A percentile compares a stretch with the other conserved stretches of the same genome.
phyloP scores from a whole-genome alignment of 1,139 yeast genomes.

The Taphrina confusa region DNA sequence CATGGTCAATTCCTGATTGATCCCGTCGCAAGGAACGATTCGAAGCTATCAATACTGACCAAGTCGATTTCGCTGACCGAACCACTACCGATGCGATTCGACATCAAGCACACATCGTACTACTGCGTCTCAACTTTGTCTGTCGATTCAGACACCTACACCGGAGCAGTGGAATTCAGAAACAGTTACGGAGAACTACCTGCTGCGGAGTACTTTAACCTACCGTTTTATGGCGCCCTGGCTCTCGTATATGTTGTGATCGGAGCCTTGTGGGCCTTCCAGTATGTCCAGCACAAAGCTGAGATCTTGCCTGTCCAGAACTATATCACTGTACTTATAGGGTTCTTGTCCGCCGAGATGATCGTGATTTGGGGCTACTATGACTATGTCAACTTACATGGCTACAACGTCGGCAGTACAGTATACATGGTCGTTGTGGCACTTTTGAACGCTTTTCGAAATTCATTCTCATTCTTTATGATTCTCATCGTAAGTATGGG shows the following conservation, averaged over 20 bases:
- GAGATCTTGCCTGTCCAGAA: conserved; percentile 89
- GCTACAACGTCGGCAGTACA: conserved; percentile 60
- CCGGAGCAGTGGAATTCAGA: conserved; percentile 34
- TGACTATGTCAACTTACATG: conserved; percentile 71
- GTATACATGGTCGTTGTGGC: conserved; percentile 78
- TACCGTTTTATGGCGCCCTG: conserved; percentile 83
- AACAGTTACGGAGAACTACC: conserved; percentile 53
- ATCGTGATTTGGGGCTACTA: conserved; percentile 53
- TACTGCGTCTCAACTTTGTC: conserved; percentile 77
- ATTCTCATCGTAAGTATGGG: conserved; percentile 84
- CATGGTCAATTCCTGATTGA: conserved; percentile 51
- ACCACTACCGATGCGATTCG: conserved; percentile 54
- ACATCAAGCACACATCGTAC: conserved; percentile 75
- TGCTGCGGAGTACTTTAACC: conserved; percentile 87
- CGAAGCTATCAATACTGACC: conserved; percentile 34
- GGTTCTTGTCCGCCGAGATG: conserved; percentile 29
- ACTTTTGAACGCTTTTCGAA: conserved; percentile 72
- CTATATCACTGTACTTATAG: conserved; percentile 54
- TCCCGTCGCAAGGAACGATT: conserved; percentile 20
- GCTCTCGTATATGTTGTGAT: conserved; percentile 82
- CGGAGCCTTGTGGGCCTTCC: conserved; percentile 78
- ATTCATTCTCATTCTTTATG: conserved; percentile 85
- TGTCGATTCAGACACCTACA: conserved; percentile 20
- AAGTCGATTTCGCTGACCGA: conserved; percentile 33
- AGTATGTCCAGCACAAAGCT: conserved; percentile 79